Conservation (phyloP, 495 filamentous ascomycete species). For the Hypoxylon rickii region DNA sequence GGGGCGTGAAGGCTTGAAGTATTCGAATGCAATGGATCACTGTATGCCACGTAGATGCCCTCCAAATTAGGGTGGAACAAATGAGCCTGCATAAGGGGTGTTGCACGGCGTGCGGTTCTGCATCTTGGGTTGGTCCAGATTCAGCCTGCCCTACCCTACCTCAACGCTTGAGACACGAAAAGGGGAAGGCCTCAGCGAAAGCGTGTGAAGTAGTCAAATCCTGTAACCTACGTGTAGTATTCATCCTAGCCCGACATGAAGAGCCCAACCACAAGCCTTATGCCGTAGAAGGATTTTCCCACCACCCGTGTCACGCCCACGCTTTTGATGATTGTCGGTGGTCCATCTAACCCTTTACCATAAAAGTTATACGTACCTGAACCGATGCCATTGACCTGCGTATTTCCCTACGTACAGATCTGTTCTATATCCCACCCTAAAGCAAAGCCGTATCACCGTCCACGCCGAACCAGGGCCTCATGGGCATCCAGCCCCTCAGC, state of each 20-base stretch:
- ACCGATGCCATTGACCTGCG: too few relatives aligned
- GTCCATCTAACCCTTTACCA: too few relatives aligned
- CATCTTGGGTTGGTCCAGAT: background rate
- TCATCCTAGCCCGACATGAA: too few relatives aligned
- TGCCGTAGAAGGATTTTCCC: too few relatives aligned
- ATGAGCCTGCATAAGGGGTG: constrained; percentile 13
- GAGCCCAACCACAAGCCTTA: too few relatives aligned
- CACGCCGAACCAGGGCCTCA: constrained; percentile 29
- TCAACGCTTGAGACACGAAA: too few relatives aligned
- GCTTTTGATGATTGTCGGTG: too few relatives aligned
- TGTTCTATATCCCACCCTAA: background rate
- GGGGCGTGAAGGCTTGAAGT: background rate
- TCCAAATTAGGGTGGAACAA: constrained; percentile 18
- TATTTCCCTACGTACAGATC: background rate
- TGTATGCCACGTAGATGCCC: constrained; percentile 1
- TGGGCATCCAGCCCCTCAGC: constrained; percentile 24
- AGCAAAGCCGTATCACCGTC: constrained; percentile 6
- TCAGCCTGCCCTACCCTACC: background rate
- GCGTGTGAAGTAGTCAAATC: too few relatives aligned
- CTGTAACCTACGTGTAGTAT: too few relatives aligned
- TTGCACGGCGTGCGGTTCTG: background rate
- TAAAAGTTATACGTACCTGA: too few relatives aligned
- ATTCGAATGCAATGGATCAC: constrained; percentile 4
- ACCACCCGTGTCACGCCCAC: too few relatives aligned
- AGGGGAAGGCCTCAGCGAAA: too few relatives aligned